Evolutionary conservation across 2,329 filamentous ascomycete genomes (phyloP), one percentile per base, ranked within the genome.

Genomic region (Aspergillus sp.): DNA sequence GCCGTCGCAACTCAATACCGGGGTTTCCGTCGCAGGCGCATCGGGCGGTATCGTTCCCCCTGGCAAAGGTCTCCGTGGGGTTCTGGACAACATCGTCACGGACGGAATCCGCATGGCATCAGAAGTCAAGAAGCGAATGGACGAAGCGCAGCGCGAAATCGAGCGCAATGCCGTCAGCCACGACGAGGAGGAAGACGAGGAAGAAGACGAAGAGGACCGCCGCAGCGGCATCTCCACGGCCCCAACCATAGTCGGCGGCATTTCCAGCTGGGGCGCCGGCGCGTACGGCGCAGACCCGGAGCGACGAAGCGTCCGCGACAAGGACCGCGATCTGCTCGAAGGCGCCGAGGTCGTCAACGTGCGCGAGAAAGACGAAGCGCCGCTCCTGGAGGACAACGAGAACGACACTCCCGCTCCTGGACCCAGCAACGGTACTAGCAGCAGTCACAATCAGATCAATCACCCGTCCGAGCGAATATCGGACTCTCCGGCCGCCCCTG

Each of bases 101-200:
- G 91, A 98, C 54, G 91, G 91, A 26, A 95, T 96, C 79, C 80
- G 89, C 20, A 89, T 96, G 37, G 91, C 91, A 0, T 84, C 82
- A 1, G 91, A 98, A 58, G 89, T 98, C 32, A 74, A 83, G 44
- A 77, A 88, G 49, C 74, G 88, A 27, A 94, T 96, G 81, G 89
- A 98, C 42, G 91, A 98, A 55, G 89, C 89, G 3, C 88, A 95
- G 60, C 80, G 78, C 47, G 89, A 96, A 53, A 65, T 95, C 44
- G 89, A 95, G 60, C 82, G 80, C 59, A 88, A 86, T 39, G 82
- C 80, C 0, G 61, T 79, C 64, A 72, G 27, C 68, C 80, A 49
- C 67, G 72, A 74, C 0, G 74, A 78, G 0, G 81, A 86, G 1
- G 80, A 84, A 0, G 76, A 79, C 1, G 75, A 77, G 0, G 80